Conservation (phyloP, 805 yeast genomes). For the Saturnispora dispora region DNA sequence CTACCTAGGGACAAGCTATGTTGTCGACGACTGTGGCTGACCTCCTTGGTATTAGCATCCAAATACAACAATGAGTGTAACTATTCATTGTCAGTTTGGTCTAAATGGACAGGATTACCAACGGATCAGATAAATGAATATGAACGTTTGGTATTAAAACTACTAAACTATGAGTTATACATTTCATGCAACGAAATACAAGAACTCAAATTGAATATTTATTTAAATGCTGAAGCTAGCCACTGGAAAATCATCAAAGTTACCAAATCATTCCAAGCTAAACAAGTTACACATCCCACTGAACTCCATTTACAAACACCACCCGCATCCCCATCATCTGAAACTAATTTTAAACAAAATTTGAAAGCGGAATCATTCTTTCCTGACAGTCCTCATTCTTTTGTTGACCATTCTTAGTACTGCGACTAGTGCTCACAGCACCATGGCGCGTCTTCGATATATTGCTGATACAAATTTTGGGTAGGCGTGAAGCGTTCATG, state of each 20-base stretch:
- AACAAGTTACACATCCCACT: neutral
- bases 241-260: neutral
- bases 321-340: conserved; percentile 15
- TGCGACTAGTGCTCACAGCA: neutral
- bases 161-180: conserved; percentile 47
- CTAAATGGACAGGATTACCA: conserved; percentile 59
- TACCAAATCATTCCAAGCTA: neutral
- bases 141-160: conserved; percentile 45
- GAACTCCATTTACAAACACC: conserved; percentile 9
- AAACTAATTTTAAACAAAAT: neutral
- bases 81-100: conserved; percentile 63
- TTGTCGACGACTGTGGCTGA: conserved; percentile 48
- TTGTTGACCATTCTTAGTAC: neutral
- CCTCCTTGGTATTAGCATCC: conserved; percentile 60
- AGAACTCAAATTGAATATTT: neutral
- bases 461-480: neutral
- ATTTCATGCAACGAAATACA: neutral
- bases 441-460: neutral
- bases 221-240: neutral
- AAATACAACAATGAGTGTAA: conserved; percentile 69
- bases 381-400: neutral
- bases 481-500: neutral
- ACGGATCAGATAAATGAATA: conserved; percentile 36
- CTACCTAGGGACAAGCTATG: conserved; percentile 30
- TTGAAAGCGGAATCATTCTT: neutral